Evolutionary conservation across 2,329 filamentous ascomycete genomes (phyloP).

Genomic region (Pseudonectria buxi): DNA sequence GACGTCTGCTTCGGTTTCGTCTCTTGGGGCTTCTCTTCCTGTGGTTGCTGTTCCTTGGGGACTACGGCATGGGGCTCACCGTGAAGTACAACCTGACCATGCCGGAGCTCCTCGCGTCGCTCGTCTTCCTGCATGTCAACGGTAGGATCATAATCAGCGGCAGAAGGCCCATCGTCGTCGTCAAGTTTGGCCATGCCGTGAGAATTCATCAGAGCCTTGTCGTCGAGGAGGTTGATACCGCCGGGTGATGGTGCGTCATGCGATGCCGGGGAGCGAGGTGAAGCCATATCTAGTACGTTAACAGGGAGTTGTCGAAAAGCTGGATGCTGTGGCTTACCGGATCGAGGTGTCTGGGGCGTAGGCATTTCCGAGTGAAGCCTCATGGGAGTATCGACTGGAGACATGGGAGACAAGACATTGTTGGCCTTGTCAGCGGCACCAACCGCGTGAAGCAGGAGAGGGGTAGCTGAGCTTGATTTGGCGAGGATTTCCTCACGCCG

Average conservation of each 20-base stretch:
- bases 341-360: constrained; percentile 41
- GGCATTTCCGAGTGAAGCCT: constrained; percentile 23
- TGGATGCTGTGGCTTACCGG: constrained; percentile 33
- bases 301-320: constrained; percentile 1
- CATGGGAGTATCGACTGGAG: constrained; percentile 36
- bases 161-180: constrained; percentile 71
- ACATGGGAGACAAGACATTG: constrained; percentile 48
- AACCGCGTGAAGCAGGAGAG: constrained; percentile 68
- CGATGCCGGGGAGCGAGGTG: constrained; percentile 38
- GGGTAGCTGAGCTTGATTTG: constrained; percentile 69
- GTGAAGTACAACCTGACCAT: constrained; percentile 47
- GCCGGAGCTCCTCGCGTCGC: constrained; percentile 59
- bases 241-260: constrained; percentile 50
- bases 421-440: constrained; percentile 52
- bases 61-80: constrained; percentile 32
- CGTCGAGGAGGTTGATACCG: constrained; percentile 57
- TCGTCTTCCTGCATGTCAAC: constrained; percentile 83
- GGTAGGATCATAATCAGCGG: constrained; percentile 86
- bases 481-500: constrained; percentile 78
- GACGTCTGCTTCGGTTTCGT: constrained; percentile 3
- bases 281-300: constrained; percentile 30
- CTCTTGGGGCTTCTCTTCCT: constrained; percentile 21
- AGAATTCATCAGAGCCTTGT: constrained; percentile 60
- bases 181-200: constrained; percentile 37
- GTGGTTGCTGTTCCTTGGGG: constrained; percentile 16